Conservation (phyloP, 371 early-diverging fungal genomes). For the Smittium mucronatum region DNA sequence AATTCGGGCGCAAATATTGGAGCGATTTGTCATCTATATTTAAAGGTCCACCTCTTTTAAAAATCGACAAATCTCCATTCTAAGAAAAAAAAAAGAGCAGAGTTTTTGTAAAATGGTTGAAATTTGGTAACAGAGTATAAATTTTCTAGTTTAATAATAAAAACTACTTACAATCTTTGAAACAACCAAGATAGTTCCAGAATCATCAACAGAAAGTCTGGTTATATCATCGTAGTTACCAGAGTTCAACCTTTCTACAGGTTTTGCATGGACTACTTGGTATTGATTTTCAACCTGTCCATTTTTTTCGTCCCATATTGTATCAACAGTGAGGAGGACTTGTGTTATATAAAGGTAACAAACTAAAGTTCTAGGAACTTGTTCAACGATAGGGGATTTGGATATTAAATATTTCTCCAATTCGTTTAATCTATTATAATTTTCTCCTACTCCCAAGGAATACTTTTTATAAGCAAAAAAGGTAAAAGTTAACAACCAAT, state of each 20-base stretch:
- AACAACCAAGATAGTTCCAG: constrained; percentile 4
- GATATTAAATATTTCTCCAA: background rate
- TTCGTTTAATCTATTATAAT: constrained; percentile 1
- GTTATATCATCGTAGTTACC: background rate
- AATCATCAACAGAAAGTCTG: constrained; percentile 4
- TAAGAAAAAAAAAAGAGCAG: background rate
- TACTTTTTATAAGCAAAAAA: too few relatives aligned
- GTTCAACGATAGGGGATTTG: background rate
- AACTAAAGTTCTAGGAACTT: background rate
- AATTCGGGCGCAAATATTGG: too few relatives aligned
- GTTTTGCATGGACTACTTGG: background rate
- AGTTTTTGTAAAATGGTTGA: too few relatives aligned
- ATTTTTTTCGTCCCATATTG: background rate
- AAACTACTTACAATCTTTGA: background rate
- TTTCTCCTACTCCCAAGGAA: constrained; percentile 3
- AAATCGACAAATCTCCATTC: background rate
- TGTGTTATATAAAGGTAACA: constrained; percentile 7
- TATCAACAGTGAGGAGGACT: constrained; percentile 10
- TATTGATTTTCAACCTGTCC: too few relatives aligned
- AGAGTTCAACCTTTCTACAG: background rate
- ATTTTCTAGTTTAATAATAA: too few relatives aligned
- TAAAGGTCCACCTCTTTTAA: background rate
- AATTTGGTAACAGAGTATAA: too few relatives aligned
- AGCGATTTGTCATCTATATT: background rate
- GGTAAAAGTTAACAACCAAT: too few relatives aligned